phyloP scores from a whole-genome alignment of 371 early-diverging fungal genomes.

The Mortierella sp. region DNA sequence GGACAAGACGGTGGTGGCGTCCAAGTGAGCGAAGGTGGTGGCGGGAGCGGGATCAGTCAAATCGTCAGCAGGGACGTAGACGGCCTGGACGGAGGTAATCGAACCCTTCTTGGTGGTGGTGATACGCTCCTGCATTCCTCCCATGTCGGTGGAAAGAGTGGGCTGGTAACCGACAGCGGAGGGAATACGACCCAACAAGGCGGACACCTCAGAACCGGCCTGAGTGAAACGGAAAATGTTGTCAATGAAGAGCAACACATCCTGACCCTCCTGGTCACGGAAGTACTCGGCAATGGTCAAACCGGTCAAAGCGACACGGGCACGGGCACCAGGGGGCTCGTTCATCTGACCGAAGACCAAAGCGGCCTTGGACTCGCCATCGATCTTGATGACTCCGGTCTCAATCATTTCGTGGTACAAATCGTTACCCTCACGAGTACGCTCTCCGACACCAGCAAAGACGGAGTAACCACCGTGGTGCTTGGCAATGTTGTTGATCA shows the following conservation, averaged over 20 bases:
- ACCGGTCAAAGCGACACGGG: conserved; percentile 98
- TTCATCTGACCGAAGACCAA: conserved; percentile 99
- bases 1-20: conserved; percentile 99
- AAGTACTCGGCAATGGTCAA: conserved; percentile 99
- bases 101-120: conserved; percentile 99
- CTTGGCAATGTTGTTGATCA: conserved; percentile 98
- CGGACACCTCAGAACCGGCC: conserved; percentile 96
- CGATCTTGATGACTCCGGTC: conserved; percentile 95
- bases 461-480: conserved; percentile 99
- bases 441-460: conserved; percentile 97
- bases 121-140: conserved; percentile 99
- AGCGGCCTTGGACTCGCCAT: conserved; percentile 95
- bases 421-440: conserved; percentile 99
- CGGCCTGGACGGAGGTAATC: conserved; percentile 97
- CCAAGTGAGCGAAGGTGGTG: conserved; percentile 98
- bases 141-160: conserved; percentile 80
- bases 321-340: conserved; percentile 99
- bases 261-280: conserved; percentile 99
- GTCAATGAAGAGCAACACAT: conserved; percentile 99
- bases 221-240: conserved; percentile 99
- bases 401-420: conserved; percentile 98
- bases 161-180: conserved; percentile 99
- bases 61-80: conserved; percentile 99
- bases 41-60: conserved; percentile 99
- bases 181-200: conserved; percentile 98